phyloP scores from a whole-genome alignment of 371 early-diverging fungal genomes.

The Funneliformis caledonium region DNA sequence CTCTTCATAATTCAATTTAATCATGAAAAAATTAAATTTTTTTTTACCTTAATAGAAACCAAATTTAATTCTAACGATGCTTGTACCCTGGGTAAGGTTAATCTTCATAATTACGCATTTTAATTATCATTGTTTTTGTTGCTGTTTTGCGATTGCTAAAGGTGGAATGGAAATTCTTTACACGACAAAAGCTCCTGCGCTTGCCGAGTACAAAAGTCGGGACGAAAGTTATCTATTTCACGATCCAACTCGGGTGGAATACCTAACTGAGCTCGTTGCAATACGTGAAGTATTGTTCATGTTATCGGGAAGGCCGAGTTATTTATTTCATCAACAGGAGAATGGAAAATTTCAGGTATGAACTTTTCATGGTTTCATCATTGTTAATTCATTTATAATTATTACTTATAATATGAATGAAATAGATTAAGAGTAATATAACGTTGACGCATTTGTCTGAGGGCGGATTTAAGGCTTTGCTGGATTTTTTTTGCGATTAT shows the following conservation, averaged over 20 bases:
- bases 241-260: constrained; percentile 13
- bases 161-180: no score
- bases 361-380: background rate
- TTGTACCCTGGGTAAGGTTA: constrained; percentile 14
- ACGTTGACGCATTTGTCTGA: constrained; percentile 32
- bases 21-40: background rate
- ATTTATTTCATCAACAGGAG: constrained; percentile 1
- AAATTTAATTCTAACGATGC: constrained; percentile 23
- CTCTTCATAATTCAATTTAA: background rate
- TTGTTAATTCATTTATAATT: background rate
- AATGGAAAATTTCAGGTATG: constrained; percentile 15
- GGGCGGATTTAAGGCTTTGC: constrained; percentile 12
- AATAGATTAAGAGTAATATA: constrained; percentile 28
- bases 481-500: constrained; percentile 38
- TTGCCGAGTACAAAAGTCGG: background rate
- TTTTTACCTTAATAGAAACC: background rate
- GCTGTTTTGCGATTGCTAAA: background rate
- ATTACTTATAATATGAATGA: background rate
- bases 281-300: constrained; percentile 39
- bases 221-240: constrained; percentile 32
- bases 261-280: constrained; percentile 31
- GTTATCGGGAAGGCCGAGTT: constrained; percentile 33
- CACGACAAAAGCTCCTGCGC: constrained; percentile 9
- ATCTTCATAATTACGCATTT: background rate
- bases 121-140: background rate